Percentiles rank a stretch among this genome's conserved stretches.
Evolutionary conservation across 1,139 yeast species (phyloP).

Genomic region (Nakaseomyces delphensis): DNA sequence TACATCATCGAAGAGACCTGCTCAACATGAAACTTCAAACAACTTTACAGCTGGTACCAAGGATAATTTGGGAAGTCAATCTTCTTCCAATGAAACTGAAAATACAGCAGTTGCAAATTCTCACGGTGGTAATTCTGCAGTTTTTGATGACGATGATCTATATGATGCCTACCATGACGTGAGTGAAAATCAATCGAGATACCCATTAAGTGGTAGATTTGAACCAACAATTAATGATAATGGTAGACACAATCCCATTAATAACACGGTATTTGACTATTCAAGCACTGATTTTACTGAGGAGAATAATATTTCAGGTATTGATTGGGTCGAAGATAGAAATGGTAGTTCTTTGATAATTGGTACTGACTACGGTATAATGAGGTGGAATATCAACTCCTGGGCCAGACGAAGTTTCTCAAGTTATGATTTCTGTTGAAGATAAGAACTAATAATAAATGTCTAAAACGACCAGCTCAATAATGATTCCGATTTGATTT

Average conservation of each 20-base stretch:
- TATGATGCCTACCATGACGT: conserved; percentile 19
- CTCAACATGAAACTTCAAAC: conserved; percentile 10
- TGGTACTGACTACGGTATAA: conserved; percentile 42
- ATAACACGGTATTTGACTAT: conserved; percentile 5
- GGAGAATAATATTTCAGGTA: conserved; percentile 40
- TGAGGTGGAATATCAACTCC: conserved; percentile 43
- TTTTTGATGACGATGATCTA: conserved; percentile 12
- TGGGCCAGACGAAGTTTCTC: conserved; percentile 47
- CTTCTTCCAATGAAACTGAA: conserved; percentile 11
- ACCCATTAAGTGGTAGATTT: conserved; percentile 12
- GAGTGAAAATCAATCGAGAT: conserved; percentile 9
- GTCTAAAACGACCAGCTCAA: too few species aligned
- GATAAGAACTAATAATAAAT: neutral
- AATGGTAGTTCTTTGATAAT: conserved; percentile 38
- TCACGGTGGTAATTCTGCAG: neutral
- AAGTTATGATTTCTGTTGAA: conserved; percentile 30
- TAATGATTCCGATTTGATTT: neutral
- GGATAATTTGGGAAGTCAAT: too few species aligned
- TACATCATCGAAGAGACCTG: conserved; percentile 20
- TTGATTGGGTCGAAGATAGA: conserved; percentile 38
- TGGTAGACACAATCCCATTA: conserved; percentile 10
- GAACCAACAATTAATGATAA: conserved; percentile 9
- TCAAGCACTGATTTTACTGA: conserved; percentile 17
- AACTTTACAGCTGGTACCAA: conserved; percentile 7
- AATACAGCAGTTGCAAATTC: conserved; percentile 4